A percentile compares a stretch with the other conserved stretches of the same genome.
These are phyloP conservation scores for Kwoniella heveanensis DNA, from an alignment of 768 basidiomycete species.

Conservation along the genomic window DNA sequence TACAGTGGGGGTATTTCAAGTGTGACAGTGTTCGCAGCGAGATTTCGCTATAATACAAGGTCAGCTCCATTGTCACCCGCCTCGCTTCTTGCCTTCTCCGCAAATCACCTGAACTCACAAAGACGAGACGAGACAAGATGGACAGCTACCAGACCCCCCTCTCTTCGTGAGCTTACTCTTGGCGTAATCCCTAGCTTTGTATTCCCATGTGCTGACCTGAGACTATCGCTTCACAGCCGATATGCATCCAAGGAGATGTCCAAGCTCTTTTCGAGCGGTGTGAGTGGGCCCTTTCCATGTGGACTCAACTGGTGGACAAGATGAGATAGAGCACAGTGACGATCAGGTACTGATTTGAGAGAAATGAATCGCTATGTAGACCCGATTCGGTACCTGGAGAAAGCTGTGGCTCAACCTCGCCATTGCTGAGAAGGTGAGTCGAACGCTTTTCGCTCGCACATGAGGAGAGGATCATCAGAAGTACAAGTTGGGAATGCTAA, in stretches of 20 bases:
- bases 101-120: no score
- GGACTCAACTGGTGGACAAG: neutral
- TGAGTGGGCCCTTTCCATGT: no score
- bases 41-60: neutral
- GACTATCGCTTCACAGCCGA: constrained; percentile 63
- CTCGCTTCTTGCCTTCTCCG: neutral
- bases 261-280: constrained; percentile 89
- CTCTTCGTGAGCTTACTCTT: constrained; percentile 46
- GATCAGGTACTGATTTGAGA: neutral
- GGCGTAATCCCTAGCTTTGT: neutral
- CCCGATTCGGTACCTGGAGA: constrained; percentile 93
- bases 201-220: neutral
- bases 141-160: constrained; percentile 58
- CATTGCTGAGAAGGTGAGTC: constrained; percentile 78
- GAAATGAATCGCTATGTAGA: constrained; percentile 61
- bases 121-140: constrained; percentile 34
- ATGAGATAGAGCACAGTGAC: no score
- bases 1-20: no score
- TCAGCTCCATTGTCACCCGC: neutral
- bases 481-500: no score
- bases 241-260: constrained; percentile 99
- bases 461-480: no score
- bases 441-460: no score
- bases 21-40: no score
- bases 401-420: constrained; percentile 94